Evolutionary conservation across 1,139 yeast genomes (phyloP).

Genomic region (Meyerozyma smithsonii): DNA sequence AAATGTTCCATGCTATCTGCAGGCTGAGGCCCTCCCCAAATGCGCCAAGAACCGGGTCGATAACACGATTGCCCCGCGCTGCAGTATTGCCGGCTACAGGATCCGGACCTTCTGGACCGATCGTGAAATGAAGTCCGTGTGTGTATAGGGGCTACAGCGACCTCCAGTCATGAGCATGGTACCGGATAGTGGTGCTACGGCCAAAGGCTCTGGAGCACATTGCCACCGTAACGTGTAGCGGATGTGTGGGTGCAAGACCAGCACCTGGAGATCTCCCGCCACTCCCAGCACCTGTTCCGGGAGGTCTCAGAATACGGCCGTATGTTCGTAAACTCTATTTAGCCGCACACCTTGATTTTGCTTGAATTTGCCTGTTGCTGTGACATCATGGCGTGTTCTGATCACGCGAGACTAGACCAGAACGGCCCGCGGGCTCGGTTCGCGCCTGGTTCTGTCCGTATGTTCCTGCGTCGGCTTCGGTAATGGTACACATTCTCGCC

Average conservation of each 20-base stretch:
- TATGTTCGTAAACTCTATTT: too few relatives aligned
- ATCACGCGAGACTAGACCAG: too few relatives aligned
- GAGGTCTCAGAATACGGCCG: too few relatives aligned
- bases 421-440: too few relatives aligned
- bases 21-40: background rate
- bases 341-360: too few relatives aligned
- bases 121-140: too few relatives aligned
- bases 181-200: background rate
- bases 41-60: background rate
- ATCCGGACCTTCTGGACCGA: background rate
- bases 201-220: constrained; percentile 1
- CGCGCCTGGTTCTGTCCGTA: too few relatives aligned
- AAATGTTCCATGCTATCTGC: background rate
- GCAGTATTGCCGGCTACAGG: background rate
- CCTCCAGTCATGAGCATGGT: background rate
- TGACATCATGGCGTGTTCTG: too few relatives aligned
- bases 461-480: too few relatives aligned
- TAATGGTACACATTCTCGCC: too few relatives aligned
- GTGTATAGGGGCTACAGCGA: background rate
- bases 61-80: background rate
- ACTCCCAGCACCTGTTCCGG: too few relatives aligned
- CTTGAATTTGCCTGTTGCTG: too few relatives aligned
- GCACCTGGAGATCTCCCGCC: background rate
- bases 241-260: background rate
- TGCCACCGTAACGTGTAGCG: background rate